Base-by-base conservation (phyloP, 2,329 filamentous ascomycete genomes). In the Calonectria hawksworthii region DNA sequence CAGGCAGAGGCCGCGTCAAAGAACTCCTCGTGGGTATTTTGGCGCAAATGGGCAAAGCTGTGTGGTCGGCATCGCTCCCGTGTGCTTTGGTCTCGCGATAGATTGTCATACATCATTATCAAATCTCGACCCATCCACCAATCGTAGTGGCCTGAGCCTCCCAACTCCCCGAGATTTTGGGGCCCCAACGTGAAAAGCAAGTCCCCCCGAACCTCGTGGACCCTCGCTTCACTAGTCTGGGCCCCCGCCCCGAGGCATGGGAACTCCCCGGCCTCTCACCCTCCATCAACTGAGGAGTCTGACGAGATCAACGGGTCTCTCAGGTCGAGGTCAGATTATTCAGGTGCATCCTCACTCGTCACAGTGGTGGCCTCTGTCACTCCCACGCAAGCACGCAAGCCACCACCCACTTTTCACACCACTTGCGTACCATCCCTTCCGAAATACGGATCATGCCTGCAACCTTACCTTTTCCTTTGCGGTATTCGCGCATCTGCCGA, bases 141-240 rank as follows among this genome's bases (percentile, higher is more conserved):
- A 77, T 74, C 65, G 69, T 70, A 52, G 10, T 67, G 65, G 30
- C 68, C 50, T 69, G 47, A 74, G 66, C 64, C 68, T 50, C 70
- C 68, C 75, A 80, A 80, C 79, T 80, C 79, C 79, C 79, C 79
- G 79, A 74, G 61, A 74, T 73, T 74, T 68, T 73, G 77, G 79
- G 54, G 69, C 76, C 72, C 65, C 71, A 76, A 70, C 65, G 64
- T 72, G 36, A 76, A 72, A 78, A 76, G 78, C 75, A 79, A 78
- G 74, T 75, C 59, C 75, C 78, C 78, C 78, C 78, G 61, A 63
- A 63, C 38, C 44, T 51, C 74, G 74, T 75, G 54, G 70, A 67
- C 61, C 68, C 74, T 79, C 75, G 79, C 79, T 79, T 76, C 73
- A 26, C 70, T 67, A 47, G 51, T 23, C 32, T 18, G 13, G 51